phyloP scores from a whole-genome alignment of 257 asterid genomes.

The Pogostemon cablin region DNA sequence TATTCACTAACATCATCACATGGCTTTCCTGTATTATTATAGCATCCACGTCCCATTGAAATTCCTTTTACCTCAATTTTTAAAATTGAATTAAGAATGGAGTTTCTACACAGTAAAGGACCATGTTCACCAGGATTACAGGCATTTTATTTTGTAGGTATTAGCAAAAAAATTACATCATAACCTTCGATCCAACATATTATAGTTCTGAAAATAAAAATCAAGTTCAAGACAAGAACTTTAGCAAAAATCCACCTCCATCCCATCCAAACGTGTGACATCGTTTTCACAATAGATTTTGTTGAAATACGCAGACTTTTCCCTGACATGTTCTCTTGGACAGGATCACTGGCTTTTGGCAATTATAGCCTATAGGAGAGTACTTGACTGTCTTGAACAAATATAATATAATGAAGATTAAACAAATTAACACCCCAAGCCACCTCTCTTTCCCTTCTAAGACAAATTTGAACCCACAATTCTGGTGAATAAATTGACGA shows the following conservation, averaged over 20 bases:
- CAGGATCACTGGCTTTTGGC: background rate
- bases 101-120: background rate
- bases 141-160: background rate
- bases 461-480: too few species aligned
- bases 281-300: background rate
- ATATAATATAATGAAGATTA: too few species aligned
- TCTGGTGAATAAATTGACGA: too few species aligned
- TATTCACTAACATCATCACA: background rate
- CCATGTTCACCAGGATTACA: background rate
- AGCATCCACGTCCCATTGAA: background rate
- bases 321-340: background rate
- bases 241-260: conserved; percentile 1
- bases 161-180: background rate
- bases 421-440: too few species aligned
- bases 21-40: conserved; percentile 11
- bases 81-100: background rate
- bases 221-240: background rate
- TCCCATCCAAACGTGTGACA: background rate
- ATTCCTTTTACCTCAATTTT: background rate
- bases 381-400: too few species aligned
- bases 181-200: background rate
- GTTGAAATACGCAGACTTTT: background rate
- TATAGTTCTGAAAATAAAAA: background rate
- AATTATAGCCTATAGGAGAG: too few species aligned
- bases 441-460: too few species aligned